Evolutionary conservation across 2,329 filamentous ascomycete species (phyloP), one percentile per base, ranked within the genome.

Genomic region (Neodidymelliopsis sp.): DNA sequence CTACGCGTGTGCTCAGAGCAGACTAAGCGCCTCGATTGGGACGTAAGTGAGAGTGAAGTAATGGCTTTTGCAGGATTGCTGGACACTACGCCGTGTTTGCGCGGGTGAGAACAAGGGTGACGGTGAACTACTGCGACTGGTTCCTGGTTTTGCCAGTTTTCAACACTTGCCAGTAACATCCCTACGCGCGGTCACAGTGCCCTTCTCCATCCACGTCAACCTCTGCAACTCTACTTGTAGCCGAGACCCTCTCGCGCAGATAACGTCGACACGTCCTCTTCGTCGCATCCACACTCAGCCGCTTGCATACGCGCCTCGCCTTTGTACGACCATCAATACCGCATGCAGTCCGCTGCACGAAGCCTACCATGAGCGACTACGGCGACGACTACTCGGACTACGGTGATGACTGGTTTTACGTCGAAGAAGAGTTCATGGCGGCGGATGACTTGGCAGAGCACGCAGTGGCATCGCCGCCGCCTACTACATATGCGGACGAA

Each of bases 371-470:
- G 72, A 73, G 70, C 53, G 75, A 77, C 56, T 77, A 75, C 63
- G 73, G 70, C 53, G 69, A 74, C 42, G 66, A 73, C 42, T 67
- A 68, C 54, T 65, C 59, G 28, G 71, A 72, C 53, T 68, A 70
- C 13, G 67, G 70, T 39, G 74, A 72, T 29, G 76, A 78, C 5
- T 79, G 75, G 70, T 62, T 77, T 28, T 80, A 78, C 36, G 70
- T 79, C 24, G 77, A 79, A 45, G 77, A 79, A 24, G 74, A 75
- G 37, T 69, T 66, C 50, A 62, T 67, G 45, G 53, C 56, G 4
- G 66, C 79, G 70, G 78, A 80, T 53, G 78, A 80, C 51, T 74
- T 80, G 11, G 78, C 77, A 44, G 77, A 80, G 56, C 75, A 74
- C 25, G 75, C 74, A 29, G 66, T 80, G 5, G 64, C 75, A 19